These are phyloP conservation scores for Russula dissimulans DNA, from an alignment of 768 basidiomycete genomes.

Conservation along the genomic window DNA sequence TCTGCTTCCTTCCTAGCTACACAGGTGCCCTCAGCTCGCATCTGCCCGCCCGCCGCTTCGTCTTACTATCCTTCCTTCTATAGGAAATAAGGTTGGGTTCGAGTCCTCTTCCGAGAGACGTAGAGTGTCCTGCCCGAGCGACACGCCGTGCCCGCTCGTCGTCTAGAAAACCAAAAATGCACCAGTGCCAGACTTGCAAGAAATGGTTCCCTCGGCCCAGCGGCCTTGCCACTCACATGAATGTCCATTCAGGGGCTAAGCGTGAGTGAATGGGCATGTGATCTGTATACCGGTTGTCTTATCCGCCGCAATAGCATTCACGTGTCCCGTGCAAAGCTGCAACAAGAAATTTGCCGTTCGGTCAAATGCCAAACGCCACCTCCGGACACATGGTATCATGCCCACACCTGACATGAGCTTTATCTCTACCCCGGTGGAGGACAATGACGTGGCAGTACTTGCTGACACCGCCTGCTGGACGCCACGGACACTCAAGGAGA, in stretches of 20 bases:
- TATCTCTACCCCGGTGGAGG: conserved; percentile 32
- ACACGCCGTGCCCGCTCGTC: conserved; percentile 8
- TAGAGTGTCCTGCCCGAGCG: background rate
- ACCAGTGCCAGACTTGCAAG: conserved; percentile 36
- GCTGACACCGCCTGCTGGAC: conserved; percentile 29
- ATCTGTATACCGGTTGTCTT: background rate
- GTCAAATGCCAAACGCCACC: conserved; percentile 73
- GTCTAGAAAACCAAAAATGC: conserved; percentile 37
- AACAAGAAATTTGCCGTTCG: conserved; percentile 64
- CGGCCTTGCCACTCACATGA: conserved; percentile 45
- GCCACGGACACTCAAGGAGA: conserved; percentile 27
- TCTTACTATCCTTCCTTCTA: background rate
- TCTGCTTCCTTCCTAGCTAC: conserved; percentile 10
- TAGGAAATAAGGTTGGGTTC: conserved; percentile 2
- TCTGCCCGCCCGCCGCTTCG: background rate
- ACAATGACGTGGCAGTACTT: conserved; percentile 28
- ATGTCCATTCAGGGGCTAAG: conserved; percentile 42
- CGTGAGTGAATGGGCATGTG: conserved; percentile 29
- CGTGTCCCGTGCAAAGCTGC: conserved; percentile 53
- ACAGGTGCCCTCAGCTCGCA: conserved; percentile 2
- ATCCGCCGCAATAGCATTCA: conserved; percentile 24
- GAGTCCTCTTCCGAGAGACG: background rate
- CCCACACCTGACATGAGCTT: conserved; percentile 40
- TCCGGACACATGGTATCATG: conserved; percentile 61
- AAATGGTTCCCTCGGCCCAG: conserved; percentile 44